Evolutionary conservation across 2,329 filamentous ascomycete species (phyloP).

Genomic region (Zymoseptoria ardabiliae): DNA sequence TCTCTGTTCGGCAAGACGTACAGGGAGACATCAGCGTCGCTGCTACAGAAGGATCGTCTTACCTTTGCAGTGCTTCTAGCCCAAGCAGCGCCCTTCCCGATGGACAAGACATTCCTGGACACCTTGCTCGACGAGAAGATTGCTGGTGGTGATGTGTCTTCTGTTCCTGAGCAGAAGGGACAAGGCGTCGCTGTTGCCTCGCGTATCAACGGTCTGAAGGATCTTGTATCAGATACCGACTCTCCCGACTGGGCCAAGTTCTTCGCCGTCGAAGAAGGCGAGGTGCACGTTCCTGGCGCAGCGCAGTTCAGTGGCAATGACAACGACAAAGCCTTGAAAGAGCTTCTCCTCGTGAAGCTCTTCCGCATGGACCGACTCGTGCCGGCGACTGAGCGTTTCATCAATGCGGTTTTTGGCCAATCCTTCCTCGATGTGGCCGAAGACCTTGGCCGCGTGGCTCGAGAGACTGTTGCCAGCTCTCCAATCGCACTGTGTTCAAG

Average conservation of each 20-base stretch:
- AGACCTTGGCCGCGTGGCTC: conserved; percentile 77
- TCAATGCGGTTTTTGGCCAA: conserved; percentile 73
- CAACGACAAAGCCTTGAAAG: conserved; percentile 69
- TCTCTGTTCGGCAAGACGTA: conserved; percentile 89
- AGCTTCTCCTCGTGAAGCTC: conserved; percentile 85
- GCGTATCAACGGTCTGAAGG: conserved; percentile 66
- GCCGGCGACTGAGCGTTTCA: conserved; percentile 85
- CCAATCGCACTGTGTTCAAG: conserved; percentile 91
- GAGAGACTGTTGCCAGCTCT: conserved; percentile 72
- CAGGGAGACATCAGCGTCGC: conserved; percentile 83
- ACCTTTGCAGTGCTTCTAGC: conserved; percentile 91
- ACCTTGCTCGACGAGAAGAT: conserved; percentile 72
- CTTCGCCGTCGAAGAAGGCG: conserved; percentile 76
- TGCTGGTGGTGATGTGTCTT: conserved; percentile 71
- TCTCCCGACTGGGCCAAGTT: conserved; percentile 70
- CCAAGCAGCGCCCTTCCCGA: conserved; percentile 90
- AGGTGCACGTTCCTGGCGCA: conserved; percentile 69
- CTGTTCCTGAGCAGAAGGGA: conserved; percentile 54
- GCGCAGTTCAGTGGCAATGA: conserved; percentile 53
- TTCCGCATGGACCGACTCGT: conserved; percentile 95
- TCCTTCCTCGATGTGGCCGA: conserved; percentile 76
- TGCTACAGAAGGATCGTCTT: conserved; percentile 89
- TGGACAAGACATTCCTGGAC: conserved; percentile 87
- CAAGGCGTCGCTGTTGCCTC: conserved; percentile 62
- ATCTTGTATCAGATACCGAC: conserved; percentile 57